phyloP scores from a whole-genome alignment of 208 protist genomes.

The Acanthamoeba divionensis region DNA sequence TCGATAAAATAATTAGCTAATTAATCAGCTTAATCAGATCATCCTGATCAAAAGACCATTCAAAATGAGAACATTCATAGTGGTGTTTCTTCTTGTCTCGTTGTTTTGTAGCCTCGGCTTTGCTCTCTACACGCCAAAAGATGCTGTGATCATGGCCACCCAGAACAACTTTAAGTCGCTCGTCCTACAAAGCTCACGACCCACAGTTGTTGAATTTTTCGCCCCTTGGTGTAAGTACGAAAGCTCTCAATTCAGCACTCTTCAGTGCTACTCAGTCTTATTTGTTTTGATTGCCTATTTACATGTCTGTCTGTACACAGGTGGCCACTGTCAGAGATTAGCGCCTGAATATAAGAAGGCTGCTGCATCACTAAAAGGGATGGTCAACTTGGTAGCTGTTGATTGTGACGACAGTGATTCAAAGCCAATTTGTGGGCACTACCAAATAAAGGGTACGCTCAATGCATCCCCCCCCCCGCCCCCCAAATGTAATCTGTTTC shows the following conservation, averaged over 20 bases:
- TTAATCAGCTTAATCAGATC: no score
- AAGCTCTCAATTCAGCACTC: not conserved
- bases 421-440: not conserved
- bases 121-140: not conserved
- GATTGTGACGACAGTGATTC: not conserved
- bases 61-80: no score
- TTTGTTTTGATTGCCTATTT: not conserved
- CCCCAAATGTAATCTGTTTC: not conserved
- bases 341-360: slow-evolving; percentile 17
- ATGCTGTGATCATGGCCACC: not conserved
- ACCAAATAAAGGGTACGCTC: not conserved
- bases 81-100: no score
- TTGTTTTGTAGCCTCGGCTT: no score
- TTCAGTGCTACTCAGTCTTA: not conserved
- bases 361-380: not conserved
- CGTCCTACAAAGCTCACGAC: not conserved
- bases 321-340: not conserved
- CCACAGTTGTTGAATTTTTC: slow-evolving; percentile 13
- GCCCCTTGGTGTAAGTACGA: slow-evolving; percentile 6
- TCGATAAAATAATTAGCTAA: no score
- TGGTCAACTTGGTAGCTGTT: slow-evolving; percentile 16
- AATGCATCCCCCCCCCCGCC: not conserved
- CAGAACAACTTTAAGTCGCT: not conserved
- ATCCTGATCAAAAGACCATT: no score
- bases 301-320: not conserved